Base-by-base conservation (phyloP, 371 early-diverging fungal genomes). In the Parasitella parasitica region DNA sequence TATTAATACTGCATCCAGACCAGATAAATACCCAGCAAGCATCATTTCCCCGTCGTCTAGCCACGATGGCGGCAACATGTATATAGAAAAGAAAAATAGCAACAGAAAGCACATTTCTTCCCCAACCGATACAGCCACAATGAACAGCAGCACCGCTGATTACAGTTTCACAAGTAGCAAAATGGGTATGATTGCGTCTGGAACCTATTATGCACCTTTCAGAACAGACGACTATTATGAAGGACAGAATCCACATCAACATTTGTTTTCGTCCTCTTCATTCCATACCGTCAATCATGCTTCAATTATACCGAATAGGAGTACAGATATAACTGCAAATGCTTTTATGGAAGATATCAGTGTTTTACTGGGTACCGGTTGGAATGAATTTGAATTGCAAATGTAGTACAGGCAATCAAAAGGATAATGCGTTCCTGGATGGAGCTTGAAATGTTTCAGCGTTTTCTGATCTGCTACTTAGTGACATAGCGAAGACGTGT, bases 311-410 rank as follows among this genome's bases (percentile, higher is more conserved):
- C 51, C 58, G 39, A 24, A 24, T 32, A 51, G 57, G 30, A 55
- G 39, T 41, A 24, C 26, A 16, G 24, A 43, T 1, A 43, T 43
- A 18, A 53, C 57, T 16, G 43, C 58, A 22, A 57, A 63, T 52
- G 28, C 57, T 6, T 62, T 62, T 35, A 62, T 62, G 63, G 18
- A 38, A 4, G 63, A 62, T 37, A 55, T 55, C n/a, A 49, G 49
- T 27, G 7, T 39, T 5, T 20, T 61, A 35, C 15, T 61, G 24
- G 61, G 61, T 7, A 61, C 61, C 11, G 63, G 63, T 15, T 62
- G 63, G 63, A 62, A 62, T 50, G 63, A 62, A 37, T 62, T 62
- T 50, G 63, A 62, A 20, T 50, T 55, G 28, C 63, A 62, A 49
- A 56, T 62, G 56, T 62, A 49, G 39, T n/a, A n/a, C n/a, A n/a